A percentile compares a stretch with the other conserved stretches of the same genome.
Evolutionary conservation across 805 yeast species (phyloP).

Genomic region (Pichia gijzeniarum): DNA sequence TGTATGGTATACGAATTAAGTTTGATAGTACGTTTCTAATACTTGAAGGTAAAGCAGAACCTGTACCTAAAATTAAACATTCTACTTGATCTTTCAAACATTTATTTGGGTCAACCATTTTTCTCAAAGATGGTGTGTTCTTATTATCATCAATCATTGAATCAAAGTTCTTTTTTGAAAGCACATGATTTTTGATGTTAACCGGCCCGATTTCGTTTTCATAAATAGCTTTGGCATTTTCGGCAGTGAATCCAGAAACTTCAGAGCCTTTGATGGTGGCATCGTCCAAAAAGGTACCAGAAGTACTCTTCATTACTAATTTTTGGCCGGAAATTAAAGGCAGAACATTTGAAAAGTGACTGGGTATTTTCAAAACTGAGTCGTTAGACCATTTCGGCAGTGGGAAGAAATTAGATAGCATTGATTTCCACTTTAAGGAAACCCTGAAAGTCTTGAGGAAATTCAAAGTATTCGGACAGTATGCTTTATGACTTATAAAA

Average conservation of each 20-base stretch:
- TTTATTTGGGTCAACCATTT: constrained; percentile 11
- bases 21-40: constrained; percentile 82
- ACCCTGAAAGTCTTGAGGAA: constrained; percentile 50
- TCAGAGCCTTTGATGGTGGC: constrained; percentile 8
- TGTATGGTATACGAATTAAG: constrained; percentile 61
- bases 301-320: constrained; percentile 19
- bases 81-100: constrained; percentile 50
- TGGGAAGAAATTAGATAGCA: constrained; percentile 41
- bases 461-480: constrained; percentile 55
- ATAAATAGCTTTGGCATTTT: constrained; percentile 22
- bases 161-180: constrained; percentile 11
- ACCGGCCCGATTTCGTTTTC: constrained; percentile 21
- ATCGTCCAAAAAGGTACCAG: constrained; percentile 5
- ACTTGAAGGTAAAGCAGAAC: constrained; percentile 82
- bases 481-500: constrained; percentile 63
- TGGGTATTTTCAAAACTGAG: constrained; percentile 26
- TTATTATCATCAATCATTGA: constrained; percentile 5
- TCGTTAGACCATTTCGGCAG: constrained; percentile 31
- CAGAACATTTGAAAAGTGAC: constrained; percentile 12
- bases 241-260: constrained; percentile 14
- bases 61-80: constrained; percentile 80
- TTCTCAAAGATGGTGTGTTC: constrained; percentile 3
- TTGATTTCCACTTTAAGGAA: constrained; percentile 49
- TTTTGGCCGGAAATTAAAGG: constrained; percentile 28
- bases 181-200: constrained; percentile 6